Percentiles rank a stretch among this genome's conserved stretches.
These are phyloP conservation scores for Mallotus nudiflorus DNA, from an alignment of 345 rosid genomes.

Conservation along the genomic window DNA sequence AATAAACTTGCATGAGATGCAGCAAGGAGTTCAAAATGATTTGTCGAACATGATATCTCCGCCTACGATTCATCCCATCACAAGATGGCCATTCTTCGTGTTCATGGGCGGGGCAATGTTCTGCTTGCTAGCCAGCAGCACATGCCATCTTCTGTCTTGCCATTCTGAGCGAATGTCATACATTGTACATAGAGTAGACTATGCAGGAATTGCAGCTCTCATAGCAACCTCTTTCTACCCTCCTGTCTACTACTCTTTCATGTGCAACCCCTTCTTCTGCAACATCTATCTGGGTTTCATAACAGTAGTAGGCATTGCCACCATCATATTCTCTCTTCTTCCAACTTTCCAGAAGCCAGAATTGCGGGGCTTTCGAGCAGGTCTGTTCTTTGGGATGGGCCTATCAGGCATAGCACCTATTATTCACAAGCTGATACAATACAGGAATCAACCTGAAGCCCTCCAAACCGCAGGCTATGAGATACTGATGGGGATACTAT, in stretches of 20 bases:
- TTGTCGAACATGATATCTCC: constrained; percentile 73
- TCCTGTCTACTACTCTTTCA: constrained; percentile 83
- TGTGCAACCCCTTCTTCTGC: constrained; percentile 89
- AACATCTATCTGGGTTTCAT: constrained; percentile 85
- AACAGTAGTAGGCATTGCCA: constrained; percentile 65
- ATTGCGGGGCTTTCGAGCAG: constrained; percentile 60
- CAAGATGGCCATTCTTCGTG: constrained; percentile 90
- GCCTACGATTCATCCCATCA: constrained; percentile 60
- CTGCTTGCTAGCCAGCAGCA: constrained; percentile 85
- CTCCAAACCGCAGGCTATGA: constrained; percentile 84
- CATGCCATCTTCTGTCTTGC: constrained; percentile 87
- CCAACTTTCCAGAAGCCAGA: constrained; percentile 80
- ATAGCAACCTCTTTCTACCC: constrained; percentile 91
- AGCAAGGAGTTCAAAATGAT: constrained; percentile 30
- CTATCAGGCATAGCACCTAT: constrained; percentile 76
- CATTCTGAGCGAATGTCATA: constrained; percentile 73
- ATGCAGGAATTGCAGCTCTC: constrained; percentile 83
- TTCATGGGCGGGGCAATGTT: constrained; percentile 95
- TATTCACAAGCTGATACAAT: constrained; percentile 72
- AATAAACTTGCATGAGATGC: not conserved
- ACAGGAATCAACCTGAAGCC: constrained; percentile 79
- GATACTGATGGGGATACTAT: constrained; percentile 70
- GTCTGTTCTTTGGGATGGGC: constrained; percentile 86
- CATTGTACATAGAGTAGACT: constrained; percentile 86
- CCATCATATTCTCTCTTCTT: constrained; percentile 60